Conservation (phyloP, 495 filamentous ascomycete genomes). For the Aspergillus egyptiacus region DNA sequence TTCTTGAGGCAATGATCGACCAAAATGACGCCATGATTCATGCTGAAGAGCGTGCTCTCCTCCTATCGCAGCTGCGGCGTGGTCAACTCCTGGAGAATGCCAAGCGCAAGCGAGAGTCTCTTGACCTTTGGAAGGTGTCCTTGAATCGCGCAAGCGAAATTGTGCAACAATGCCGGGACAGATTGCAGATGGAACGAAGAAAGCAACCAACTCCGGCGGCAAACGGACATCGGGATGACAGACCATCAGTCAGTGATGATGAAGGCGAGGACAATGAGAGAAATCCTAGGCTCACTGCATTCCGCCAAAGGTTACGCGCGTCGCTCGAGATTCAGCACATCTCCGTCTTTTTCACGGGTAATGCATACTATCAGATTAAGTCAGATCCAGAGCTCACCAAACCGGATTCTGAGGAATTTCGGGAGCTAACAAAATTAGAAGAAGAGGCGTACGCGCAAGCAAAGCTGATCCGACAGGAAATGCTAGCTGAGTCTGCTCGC, state of each 20-base stretch:
- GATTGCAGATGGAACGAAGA: slow-evolving; percentile 48
- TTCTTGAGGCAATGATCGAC: slow-evolving; percentile 85
- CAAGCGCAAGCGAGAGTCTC: slow-evolving; percentile 49
- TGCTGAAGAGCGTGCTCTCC: slow-evolving; percentile 58
- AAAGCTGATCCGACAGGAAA: slow-evolving; percentile 69
- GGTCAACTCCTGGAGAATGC: slow-evolving; percentile 73
- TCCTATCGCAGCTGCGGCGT: slow-evolving; percentile 54
- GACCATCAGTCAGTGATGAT: slow-evolving; percentile 25
- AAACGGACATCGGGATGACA: slow-evolving; percentile 8
- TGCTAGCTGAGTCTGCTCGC: slow-evolving; percentile 52
- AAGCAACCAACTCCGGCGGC: slow-evolving; percentile 16
- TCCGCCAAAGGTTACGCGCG: slow-evolving; percentile 58
- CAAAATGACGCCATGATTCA: slow-evolving; percentile 59
- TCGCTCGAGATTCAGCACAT: slow-evolving; percentile 78
- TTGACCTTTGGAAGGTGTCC: slow-evolving; percentile 60
- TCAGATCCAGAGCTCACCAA: slow-evolving; percentile 52
- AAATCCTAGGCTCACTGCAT: slow-evolving; percentile 47
- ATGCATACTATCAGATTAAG: slow-evolving; percentile 78
- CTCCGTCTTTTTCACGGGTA: slow-evolving; percentile 77
- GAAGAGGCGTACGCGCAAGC: slow-evolving; percentile 67
- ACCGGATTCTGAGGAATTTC: slow-evolving; percentile 61
- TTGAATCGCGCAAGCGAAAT: slow-evolving; percentile 47
- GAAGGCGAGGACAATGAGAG: slow-evolving; percentile 44
- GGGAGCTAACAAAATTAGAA: slow-evolving; percentile 61
- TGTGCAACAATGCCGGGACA: slow-evolving; percentile 58